Base-by-base conservation (phyloP, 73 alveolate species). In the Uronychia setigera region DNA sequence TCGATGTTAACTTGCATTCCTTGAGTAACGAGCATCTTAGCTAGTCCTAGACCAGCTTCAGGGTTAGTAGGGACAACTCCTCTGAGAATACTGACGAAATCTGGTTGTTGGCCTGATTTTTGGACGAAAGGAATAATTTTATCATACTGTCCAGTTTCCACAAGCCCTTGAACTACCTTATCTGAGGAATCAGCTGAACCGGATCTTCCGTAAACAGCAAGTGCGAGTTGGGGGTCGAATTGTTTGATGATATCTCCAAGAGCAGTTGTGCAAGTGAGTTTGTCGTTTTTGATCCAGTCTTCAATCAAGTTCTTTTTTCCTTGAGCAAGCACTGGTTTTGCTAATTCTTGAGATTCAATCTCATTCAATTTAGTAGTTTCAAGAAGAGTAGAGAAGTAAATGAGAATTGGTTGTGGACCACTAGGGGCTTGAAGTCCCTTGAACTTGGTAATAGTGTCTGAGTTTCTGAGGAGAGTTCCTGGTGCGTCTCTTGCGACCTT, bases 401-500 rank as follows among this genome's bases (percentile, higher is more conserved):
- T 89, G 60, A 98, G 93, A 78, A 98, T 93, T 27, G 99, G 99
- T 78, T 89, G 95, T 60, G 99, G 99, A 80, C 96, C 96, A 59
- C 99, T 97, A 81, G 97, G 96, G 58, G 94, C 78, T 81, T 90
- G 91, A 76, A 93, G 79, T 79, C 93, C 87, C 88, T 97, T 96
- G 87, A 98, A 94, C 92, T 93, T 95, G 86, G 90, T 96, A 80
- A 97, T 98, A 31, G 99, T 98, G 57, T 96, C 98, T 59, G 85
- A 88, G 81, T 98, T 98, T 89, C 99, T 93, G 35, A 98, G 89
- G 34, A 97, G 92, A 82, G 95, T 97, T 32, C 99, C 99, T 75
- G 99, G 99, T 11, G 99, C 98, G 77, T 94, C 97, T 13, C 97
- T 97, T 19, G 99, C 99, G 60, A 98, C 95, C 93, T 93, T 96